Evolutionary conservation across 2,329 filamentous ascomycete genomes (phyloP).

Genomic region (Neonectria neomacrospora): DNA sequence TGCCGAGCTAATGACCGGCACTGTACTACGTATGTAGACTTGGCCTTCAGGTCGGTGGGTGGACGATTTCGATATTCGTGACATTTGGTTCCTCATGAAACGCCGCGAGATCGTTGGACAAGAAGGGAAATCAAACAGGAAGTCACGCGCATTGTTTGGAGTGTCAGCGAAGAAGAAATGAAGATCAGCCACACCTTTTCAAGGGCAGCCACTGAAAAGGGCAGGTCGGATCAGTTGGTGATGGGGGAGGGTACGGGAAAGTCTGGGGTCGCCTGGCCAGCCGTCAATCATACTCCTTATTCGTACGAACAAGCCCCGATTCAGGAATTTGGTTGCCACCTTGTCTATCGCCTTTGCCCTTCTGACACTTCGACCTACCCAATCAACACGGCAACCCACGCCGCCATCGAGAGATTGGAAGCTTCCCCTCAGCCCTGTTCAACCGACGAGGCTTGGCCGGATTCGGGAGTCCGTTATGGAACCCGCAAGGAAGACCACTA

Average conservation of each 20-base stretch:
- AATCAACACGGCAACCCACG: constrained; percentile 23
- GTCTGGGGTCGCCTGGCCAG: neutral
- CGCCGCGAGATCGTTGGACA: constrained; percentile 5
- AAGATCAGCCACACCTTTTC: constrained; percentile 37
- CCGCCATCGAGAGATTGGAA: constrained; percentile 26
- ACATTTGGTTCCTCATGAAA: constrained; percentile 2
- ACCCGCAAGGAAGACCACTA: constrained; percentile 6
- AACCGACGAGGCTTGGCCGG: constrained; percentile 24
- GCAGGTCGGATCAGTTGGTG: constrained; percentile 23
- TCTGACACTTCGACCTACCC: constrained; percentile 15
- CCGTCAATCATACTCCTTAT: neutral
- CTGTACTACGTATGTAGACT: neutral
- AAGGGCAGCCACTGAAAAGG: constrained; percentile 32
- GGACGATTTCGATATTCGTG: constrained; percentile 2
- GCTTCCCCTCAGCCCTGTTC: constrained; percentile 30
- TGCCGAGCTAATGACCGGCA: constrained; percentile 4
- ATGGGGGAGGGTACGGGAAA: neutral
- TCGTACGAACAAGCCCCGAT: neutral
- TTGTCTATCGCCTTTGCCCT: constrained; percentile 17
- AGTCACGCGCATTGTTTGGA: constrained; percentile 16
- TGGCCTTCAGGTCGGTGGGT: neutral
- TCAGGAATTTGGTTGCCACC: constrained; percentile 11
- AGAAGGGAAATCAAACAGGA: constrained; percentile 1
- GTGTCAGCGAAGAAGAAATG: constrained; percentile 30
- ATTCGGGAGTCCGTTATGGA: constrained; percentile 24